Base-by-base conservation (phyloP, 768 basidiomycete genomes). In the Trametes cinnabarina region DNA sequence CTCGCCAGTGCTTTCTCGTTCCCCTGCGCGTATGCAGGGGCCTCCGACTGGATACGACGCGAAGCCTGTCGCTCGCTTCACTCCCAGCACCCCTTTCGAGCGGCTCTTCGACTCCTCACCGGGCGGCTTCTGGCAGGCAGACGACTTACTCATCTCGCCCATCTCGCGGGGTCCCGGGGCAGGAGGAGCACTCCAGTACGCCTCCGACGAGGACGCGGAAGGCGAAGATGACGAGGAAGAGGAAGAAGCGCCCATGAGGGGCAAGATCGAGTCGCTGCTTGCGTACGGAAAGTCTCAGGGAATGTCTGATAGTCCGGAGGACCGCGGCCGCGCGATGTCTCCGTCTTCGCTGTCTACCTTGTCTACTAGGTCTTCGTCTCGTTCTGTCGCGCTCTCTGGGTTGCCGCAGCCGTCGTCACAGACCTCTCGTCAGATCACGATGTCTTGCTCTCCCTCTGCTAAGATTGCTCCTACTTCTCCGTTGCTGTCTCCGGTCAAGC, bases 41-140 rank as follows among this genome's bases (percentile, higher is more conserved):
- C 47, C 37, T 11, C 43, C 51, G 6, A 11, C 54, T 19, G 37
- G 28, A 17, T 7, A 7, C 3, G 59, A 55, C 25, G 35, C 43
- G n/a, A 56, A 55, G 19, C 42, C 56, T 19, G 55, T 57, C 42
- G 50, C 60, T 2, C 43, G 49, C 2, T 34, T 52, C 14, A 62
- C 63, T 20, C 63, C 63, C 0, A 39, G 51, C 23, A 60, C 64
- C 7, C 60, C 64, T 1, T 55, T 65, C 8, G 44, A 65, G 26
- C 48, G 51, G 19, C 57, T 65, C 15, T 62, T 65, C 40, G 51
- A 54, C 30, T 65, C 64, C 3, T 65, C 64, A 17, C 64, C 64
- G 2, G 57, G 51, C n/a, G 58, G 57, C 1, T 59, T 54, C 50
- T 65, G 64, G 64, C 54, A 61, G 17, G 47, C 53, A 8, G 54